A percentile compares a stretch with the other conserved stretches of the same genome.
Evolutionary conservation across 2,329 filamentous ascomycete genomes (phyloP).

Genomic region (Keithomyces neogunnii): DNA sequence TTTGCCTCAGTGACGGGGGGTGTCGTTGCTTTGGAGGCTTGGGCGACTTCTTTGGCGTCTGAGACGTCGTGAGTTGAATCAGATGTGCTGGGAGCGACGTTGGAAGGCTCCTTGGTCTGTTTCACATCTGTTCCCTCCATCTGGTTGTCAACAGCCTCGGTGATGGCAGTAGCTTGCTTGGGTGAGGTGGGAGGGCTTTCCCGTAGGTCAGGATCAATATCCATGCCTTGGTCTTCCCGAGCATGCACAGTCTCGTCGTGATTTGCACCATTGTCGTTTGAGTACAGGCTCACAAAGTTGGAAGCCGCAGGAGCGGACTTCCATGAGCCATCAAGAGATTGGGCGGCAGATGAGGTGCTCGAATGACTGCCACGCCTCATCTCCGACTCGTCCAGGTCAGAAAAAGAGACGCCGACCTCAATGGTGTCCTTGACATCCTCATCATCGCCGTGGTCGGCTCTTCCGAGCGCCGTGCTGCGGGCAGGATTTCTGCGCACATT

Average conservation of each 20-base stretch:
- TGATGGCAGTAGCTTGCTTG: not conserved
- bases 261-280: not conserved
- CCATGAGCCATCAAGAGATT: constrained; percentile 12
- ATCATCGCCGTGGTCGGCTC: constrained; percentile 28
- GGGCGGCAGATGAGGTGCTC: constrained; percentile 20
- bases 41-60: not conserved
- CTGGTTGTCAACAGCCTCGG: not conserved
- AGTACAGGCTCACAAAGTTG: not conserved
- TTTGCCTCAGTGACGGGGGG: not conserved
- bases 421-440: constrained; percentile 50
- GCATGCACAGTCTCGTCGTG: not conserved
- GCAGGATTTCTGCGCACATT: constrained; percentile 31
- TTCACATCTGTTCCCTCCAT: not conserved
- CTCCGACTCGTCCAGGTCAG: constrained; percentile 24
- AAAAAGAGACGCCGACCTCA: constrained; percentile 39
- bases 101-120: not conserved
- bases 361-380: constrained; percentile 15
- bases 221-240: not conserved
- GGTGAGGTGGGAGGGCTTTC: constrained; percentile 3
- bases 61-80: not conserved
- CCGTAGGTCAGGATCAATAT: constrained; percentile 8
- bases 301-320: constrained; percentile 10
- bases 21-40: not conserved
- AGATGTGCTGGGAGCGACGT: not conserved
- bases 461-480: constrained; percentile 27